Base-by-base conservation (phyloP, 2,329 filamentous ascomycete species). In the Claviceps monticola region DNA sequence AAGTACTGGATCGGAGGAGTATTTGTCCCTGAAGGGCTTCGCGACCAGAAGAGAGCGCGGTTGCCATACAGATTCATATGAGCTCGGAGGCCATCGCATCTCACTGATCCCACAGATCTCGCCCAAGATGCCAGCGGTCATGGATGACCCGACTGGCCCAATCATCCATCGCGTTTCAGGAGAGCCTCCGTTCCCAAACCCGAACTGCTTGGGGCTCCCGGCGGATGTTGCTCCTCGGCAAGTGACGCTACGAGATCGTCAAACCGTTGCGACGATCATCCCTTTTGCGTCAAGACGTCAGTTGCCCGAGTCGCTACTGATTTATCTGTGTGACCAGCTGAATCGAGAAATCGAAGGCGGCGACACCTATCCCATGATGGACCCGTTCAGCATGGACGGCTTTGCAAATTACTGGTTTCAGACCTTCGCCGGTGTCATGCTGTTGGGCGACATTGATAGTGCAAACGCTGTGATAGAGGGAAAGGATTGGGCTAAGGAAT, bases 301-400 rank as follows among this genome's bases (percentile, higher is more conserved):
- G 62, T 83, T 94, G n/a, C 89, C 89, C 2, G 71, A 74, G 41
- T 83, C 84, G 6, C 73, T 95, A 53, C 73, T 91, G 38, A 75
- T 76, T 41, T 93, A 94, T 62, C 79, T 95, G 46, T 86, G 80
- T 59, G 85, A 88, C 62, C 84, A 93, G 69, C 77, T 95, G 60
- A 91, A 90, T 66, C 84, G 86, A 68, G 89, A 95, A 68, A 93
- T 95, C 61, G 87, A 93, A 62, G 86, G 88, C 66, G 89, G 89
- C 52, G 88, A 95, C 66, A 94, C 89, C 1, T 95, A 95, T 66
- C 88, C 89, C 21, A 91, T 94, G 85, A 80, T 84, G 60, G 83
- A 90, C 50, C 74, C 82, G 17, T 80, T 95, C 68, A 73, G 83
- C 4, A 71, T 84, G n/a, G 80, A 86, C 19, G 79, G 76, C 56